A percentile compares a stretch with the other conserved stretches of the same genome.
These are phyloP conservation scores for Ilyonectria robusta DNA, from an alignment of 2,329 filamentous ascomycete species.

Conservation along the genomic window DNA sequence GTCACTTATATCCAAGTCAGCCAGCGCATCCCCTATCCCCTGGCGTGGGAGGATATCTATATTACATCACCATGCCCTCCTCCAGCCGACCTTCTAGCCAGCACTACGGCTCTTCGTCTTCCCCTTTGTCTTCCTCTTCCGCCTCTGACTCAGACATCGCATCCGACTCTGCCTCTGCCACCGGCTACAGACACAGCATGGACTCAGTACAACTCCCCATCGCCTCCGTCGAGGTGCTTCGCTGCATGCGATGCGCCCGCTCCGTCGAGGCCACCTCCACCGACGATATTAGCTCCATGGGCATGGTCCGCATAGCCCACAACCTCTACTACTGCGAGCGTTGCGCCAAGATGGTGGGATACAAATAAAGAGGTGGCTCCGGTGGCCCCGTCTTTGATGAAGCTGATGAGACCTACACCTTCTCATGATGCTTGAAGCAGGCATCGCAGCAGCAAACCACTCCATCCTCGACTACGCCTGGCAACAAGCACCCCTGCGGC, in stretches of 20 bases:
- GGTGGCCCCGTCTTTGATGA: constrained; percentile 1
- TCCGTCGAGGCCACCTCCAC: constrained; percentile 73
- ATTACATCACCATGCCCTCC: constrained; percentile 38
- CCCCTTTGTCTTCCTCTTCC: constrained; percentile 25
- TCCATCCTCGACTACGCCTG: too few species aligned
- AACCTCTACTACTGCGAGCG: constrained; percentile 77
- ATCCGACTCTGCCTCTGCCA: constrained; percentile 53
- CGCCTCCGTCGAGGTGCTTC: constrained; percentile 71
- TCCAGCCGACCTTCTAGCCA: constrained; percentile 32
- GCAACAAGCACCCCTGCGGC: too few species aligned
- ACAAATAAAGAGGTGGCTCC: constrained; percentile 63
- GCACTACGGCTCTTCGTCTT: constrained; percentile 43
- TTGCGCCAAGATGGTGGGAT: constrained; percentile 75
- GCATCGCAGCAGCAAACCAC: too few species aligned
- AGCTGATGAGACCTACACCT: constrained; percentile 26
- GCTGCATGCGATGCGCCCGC: constrained; percentile 74
- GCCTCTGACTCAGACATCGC: constrained; percentile 40
- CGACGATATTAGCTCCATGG: constrained; percentile 69
- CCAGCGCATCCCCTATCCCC: constrained; percentile 26
- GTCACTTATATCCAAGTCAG: constrained; percentile 9
- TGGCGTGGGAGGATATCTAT: constrained; percentile 29
- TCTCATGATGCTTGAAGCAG: constrained; percentile 12
- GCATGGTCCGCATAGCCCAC: constrained; percentile 76
- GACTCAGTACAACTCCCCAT: constrained; percentile 61
- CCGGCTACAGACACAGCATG: constrained; percentile 62